Evolutionary conservation across 1,139 yeast genomes (phyloP).

Genomic region (Pichia norvegensis): DNA sequence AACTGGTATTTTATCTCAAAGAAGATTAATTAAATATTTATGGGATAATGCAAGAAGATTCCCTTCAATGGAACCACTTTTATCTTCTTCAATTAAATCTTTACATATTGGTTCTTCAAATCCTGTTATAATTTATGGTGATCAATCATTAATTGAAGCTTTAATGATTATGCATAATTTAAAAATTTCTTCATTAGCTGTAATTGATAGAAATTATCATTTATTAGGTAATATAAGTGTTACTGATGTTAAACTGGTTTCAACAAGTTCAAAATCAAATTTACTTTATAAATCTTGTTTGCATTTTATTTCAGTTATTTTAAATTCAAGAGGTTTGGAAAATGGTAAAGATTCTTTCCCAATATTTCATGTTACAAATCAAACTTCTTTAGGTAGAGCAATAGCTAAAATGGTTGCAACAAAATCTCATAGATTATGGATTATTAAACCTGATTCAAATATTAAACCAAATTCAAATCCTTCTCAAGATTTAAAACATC

Average conservation of each 20-base stretch:
- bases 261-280: slow-evolving; percentile 78
- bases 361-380: slow-evolving; percentile 80
- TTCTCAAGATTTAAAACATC: slow-evolving; percentile 2
- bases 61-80: slow-evolving; percentile 66
- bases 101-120: slow-evolving; percentile 60
- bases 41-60: slow-evolving; percentile 92
- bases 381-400: slow-evolving; percentile 76
- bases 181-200: slow-evolving; percentile 86
- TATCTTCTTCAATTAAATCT: slow-evolving; percentile 59
- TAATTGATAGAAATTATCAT: slow-evolving; percentile 70
- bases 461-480: slow-evolving; percentile 7
- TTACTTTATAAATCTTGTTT: slow-evolving; percentile 74
- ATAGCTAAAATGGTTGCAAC: slow-evolving; percentile 95
- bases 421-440: slow-evolving; percentile 87
- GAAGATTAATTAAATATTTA: slow-evolving; percentile 70
- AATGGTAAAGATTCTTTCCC: slow-evolving; percentile 97
- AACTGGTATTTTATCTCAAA: slow-evolving; percentile 79
- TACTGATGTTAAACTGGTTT: slow-evolving; percentile 83
- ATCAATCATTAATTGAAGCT: slow-evolving; percentile 80
- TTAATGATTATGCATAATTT: slow-evolving; percentile 75
- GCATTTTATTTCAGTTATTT: slow-evolving; percentile 78
- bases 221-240: slow-evolving; percentile 88
- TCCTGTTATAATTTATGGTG: slow-evolving; percentile 78
- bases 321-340: slow-evolving; percentile 81
- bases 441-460: slow-evolving; percentile 50